Base-by-base conservation (phyloP, 2,329 filamentous ascomycete genomes). In the Xylariaceae sp. region DNA sequence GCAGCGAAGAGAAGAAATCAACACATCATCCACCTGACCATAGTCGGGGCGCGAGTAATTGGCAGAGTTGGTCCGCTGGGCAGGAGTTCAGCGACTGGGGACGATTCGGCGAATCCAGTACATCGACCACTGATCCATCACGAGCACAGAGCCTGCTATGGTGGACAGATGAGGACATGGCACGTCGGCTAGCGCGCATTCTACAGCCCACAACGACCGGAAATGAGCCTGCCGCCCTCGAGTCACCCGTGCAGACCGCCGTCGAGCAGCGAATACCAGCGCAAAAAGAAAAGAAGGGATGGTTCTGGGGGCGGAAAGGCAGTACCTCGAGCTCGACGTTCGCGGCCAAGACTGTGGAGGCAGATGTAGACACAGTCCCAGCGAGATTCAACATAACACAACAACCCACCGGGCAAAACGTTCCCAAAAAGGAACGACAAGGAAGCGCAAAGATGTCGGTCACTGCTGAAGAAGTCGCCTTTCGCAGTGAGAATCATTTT, bases 401-500 rank as follows among this genome's bases (percentile, higher is more conserved):
- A 16, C n/a, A 56, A 4, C 28, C 17, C 7, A 11, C 34, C 31
- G 3, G 44, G 24, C 39, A 47, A 43, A 67, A 6, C 62, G 67
- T 1, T 64, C 19, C 67, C 5, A 60, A 69, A 4, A 53, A 48
- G 3, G 37, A 34, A n/a, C n/a, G n/a, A 8, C 12, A 12, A 6
- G 16, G 17, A 9, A 48, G 49, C 9, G 72, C 77, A 1, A 69
- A 62, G 4, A 80, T 83, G 75, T 68, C 64, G 2, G 76, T 77
- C 2, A 68, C 67, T 23, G 76, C 78, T 0, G 75, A 83, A 45
- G 76, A 82, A 61, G 75, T 82, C 1, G 78, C 79, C 0, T 83
- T 85, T 54, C 67, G 82, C n/a, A 67, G 67, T 41, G 76, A 82
- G 67, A 84, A 81, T 19, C 78, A 77, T 12, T 73, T 84, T 65